Evolutionary conservation across 257 asterid genomes (phyloP), one percentile per base, ranked within the genome.

Genomic region (Cordia subcordata): DNA sequence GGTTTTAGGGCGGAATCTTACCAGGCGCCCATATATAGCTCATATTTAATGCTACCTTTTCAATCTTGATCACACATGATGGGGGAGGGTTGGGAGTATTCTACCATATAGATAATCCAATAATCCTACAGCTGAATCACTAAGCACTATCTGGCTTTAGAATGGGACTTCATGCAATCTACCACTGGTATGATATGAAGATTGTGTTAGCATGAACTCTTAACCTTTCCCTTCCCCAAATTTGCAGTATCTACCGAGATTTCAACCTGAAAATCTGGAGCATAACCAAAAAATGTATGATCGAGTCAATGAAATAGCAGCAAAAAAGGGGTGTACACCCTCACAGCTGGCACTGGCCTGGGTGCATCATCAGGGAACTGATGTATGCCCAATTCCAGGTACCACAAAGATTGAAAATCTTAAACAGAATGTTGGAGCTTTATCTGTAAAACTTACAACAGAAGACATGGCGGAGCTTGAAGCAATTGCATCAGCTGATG

Each of bases 321-420:
- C 27, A 4, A 63, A 61, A 74, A 81, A 76, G 46, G 85, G 82
- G 11, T 81, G 85, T 72, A 81, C 74, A 16, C 67, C 79, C 0
- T 68, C 88, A 16, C 88, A 81, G 49, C 77, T 81, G 4, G 82
- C 85, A 0, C 70, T 81, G 61, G 85, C 85, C 8, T 81, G 88
- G 88, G 67, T 81, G n/a, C 88, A 75, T 71, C 83, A 79, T 60
- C 85, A 73, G 63, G 88, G 88, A 49, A 64, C 58, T 15, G 77
- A 75, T 23, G 79, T 79, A 50, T 68, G 84, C 18, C 84, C 84
- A 3, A 79, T 79, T 18, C 85, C 82, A 0, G 84, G 81, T 16
- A 79, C 81, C 33, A 81, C 87, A 3, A 77, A 72, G 65, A 58
- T 78, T 42, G 63, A 39, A 8, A 78, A 81, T 60, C 52, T 78